phyloP scores from a whole-genome alignment of 148 eudicot species.

The Camellia lanceoleosa region DNA sequence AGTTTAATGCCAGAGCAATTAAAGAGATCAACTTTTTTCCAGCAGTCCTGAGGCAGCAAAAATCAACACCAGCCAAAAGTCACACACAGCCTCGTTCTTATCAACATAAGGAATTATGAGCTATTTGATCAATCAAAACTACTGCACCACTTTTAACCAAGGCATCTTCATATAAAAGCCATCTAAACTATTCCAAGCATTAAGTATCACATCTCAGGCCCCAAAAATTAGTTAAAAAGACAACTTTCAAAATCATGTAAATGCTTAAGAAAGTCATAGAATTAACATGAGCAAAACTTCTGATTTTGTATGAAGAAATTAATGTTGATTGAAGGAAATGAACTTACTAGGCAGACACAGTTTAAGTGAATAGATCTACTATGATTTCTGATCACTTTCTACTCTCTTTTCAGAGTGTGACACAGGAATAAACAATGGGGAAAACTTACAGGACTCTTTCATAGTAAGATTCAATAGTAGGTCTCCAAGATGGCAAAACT shows the following conservation, averaged over 20 bases:
- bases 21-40: constrained; percentile 47
- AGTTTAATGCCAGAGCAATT: constrained; percentile 62
- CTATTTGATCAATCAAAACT: neutral
- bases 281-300: neutral
- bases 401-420: neutral
- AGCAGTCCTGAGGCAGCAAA: constrained; percentile 46
- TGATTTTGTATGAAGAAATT: neutral
- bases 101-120: neutral
- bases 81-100: no score
- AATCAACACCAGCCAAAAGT: no score
- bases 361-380: constrained; percentile 1
- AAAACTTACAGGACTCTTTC: constrained; percentile 47
- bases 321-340: neutral
- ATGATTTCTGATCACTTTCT: neutral
- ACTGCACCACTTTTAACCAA: neutral
- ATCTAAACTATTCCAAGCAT: neutral
- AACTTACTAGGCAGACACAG: neutral
- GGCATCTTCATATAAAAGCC: neutral
- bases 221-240: constrained; percentile 1
- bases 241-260: neutral
- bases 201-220: neutral
- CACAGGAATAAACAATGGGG: neutral
- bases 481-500: constrained; percentile 45
- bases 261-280: neutral
- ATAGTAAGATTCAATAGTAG: constrained; percentile 38